Conservation (phyloP, 441 rosid species). For the Populus hybrid region DNA sequence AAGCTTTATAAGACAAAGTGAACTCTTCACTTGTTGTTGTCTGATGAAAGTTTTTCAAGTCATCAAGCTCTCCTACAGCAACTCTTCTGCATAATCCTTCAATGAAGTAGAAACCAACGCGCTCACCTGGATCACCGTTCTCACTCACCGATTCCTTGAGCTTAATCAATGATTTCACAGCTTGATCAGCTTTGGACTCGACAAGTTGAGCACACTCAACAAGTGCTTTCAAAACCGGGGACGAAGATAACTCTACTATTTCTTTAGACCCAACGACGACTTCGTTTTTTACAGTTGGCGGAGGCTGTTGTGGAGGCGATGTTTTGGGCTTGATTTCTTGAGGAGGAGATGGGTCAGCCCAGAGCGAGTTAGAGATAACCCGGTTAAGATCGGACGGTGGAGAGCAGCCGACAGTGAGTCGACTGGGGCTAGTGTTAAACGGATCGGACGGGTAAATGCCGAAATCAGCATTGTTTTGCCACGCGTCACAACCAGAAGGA, state of each 20-base stretch:
- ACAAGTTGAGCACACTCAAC: constrained; percentile 55
- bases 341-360: background rate
- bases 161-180: constrained; percentile 39
- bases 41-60: constrained; percentile 10
- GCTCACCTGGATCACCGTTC: constrained; percentile 57
- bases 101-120: constrained; percentile 68
- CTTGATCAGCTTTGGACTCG: constrained; percentile 52
- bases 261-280: constrained; percentile 28
- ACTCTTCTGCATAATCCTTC: constrained; percentile 49
- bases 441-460: too few species aligned
- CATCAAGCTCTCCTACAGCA: constrained; percentile 19
- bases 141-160: constrained; percentile 54
- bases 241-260: constrained; percentile 31
- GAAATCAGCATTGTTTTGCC: too few species aligned
- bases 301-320: constrained; percentile 9
- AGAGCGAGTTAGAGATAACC: constrained; percentile 21
- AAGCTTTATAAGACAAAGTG: constrained; percentile 61
- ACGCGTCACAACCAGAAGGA: too few species aligned
- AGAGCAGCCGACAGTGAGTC: constrained; percentile 28
- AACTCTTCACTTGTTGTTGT: constrained; percentile 42
- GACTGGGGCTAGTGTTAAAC: too few species aligned
- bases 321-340: constrained; percentile 29
- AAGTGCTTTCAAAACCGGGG: constrained; percentile 49
- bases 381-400: constrained; percentile 48
- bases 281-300: constrained; percentile 17